phyloP scores from a whole-genome alignment of 352 stramenopile species.

The Pythium brassicae region DNA sequence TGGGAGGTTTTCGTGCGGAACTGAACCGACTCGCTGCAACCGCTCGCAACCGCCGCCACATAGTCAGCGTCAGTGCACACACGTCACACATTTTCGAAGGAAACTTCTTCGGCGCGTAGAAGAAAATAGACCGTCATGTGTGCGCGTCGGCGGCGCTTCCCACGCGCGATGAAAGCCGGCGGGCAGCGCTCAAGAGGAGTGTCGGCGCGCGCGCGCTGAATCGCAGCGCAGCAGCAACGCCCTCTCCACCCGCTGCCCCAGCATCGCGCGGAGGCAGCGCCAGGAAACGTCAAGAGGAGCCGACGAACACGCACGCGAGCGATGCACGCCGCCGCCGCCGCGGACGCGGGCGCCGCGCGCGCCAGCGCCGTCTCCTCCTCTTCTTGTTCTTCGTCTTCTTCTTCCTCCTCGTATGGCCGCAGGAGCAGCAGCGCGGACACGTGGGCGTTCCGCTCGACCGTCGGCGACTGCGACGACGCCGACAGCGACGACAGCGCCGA shows the following conservation, averaged over 20 bases:
- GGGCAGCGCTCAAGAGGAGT: no score
- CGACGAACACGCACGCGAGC: background rate
- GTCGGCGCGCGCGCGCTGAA: no score
- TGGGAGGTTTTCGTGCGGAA: constrained; percentile 26
- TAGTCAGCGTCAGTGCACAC: background rate
- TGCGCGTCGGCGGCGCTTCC: no score
- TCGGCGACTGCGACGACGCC: constrained; percentile 31
- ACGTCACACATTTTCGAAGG: background rate
- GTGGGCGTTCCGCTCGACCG: constrained; percentile 55
- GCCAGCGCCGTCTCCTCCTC: background rate
- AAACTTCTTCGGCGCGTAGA: background rate
- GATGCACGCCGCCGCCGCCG: background rate
- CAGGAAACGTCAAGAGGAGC: background rate
- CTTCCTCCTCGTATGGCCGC: background rate
- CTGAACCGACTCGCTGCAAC: constrained; percentile 1
- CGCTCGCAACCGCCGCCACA: background rate
- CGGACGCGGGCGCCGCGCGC: background rate
- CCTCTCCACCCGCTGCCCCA: no score
- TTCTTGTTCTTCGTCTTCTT: background rate
- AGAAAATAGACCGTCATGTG: background rate
- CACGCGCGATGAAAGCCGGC: background rate
- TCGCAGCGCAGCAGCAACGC: background rate
- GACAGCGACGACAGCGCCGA: constrained; percentile 3
- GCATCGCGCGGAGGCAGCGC: no score
- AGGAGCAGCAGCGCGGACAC: background rate